Evolutionary conservation across 768 basidiomycete genomes (phyloP).

Genomic region (Psilocybe cyanescens): DNA sequence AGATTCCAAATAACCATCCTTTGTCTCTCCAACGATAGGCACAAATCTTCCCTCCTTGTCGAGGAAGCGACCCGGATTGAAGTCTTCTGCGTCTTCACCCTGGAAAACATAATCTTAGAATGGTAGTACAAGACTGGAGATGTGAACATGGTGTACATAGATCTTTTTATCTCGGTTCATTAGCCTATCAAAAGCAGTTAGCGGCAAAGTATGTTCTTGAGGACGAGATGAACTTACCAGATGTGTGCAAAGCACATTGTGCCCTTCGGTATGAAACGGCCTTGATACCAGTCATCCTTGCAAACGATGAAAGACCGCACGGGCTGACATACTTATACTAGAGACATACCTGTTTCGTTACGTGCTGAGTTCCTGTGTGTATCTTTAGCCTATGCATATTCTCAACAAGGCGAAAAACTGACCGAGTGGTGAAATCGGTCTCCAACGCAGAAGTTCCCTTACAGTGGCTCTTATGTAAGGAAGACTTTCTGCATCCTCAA

Average conservation of each 20-base stretch:
- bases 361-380: too few relatives aligned
- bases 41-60: conserved; percentile 4
- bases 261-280: neutral
- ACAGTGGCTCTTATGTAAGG: neutral
- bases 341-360: too few relatives aligned
- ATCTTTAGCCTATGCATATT: too few relatives aligned
- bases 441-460: neutral
- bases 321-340: too few relatives aligned
- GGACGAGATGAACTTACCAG: neutral
- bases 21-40: neutral
- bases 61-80: conserved; percentile 5
- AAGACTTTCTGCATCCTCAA: neutral
- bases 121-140: too few relatives aligned
- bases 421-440: neutral
- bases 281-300: neutral
- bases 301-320: neutral
- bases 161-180: too few relatives aligned
- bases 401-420: neutral
- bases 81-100: neutral
- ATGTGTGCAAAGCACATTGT: conserved; percentile 4
- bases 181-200: too few relatives aligned
- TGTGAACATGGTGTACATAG: too few relatives aligned
- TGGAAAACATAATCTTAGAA: neutral
- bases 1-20: conserved; percentile 5
- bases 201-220: too few relatives aligned